Percentiles rank a stretch among this genome's conserved stretches.
phyloP scores from a whole-genome alignment of 306 rosid genomes.

The Rosa rugosa region DNA sequence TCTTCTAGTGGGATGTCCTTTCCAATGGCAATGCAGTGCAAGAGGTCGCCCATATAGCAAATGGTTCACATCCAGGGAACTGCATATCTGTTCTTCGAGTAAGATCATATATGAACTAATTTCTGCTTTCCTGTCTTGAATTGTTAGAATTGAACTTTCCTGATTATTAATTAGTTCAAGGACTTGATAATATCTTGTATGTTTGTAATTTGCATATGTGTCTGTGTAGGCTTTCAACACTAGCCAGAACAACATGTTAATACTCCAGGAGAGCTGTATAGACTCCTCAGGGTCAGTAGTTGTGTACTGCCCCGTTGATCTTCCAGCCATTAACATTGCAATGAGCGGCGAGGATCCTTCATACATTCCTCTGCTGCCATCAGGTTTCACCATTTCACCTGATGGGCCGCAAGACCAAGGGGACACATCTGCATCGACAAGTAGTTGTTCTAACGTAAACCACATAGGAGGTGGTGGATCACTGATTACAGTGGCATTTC shows the following conservation, averaged over 20 bases:
- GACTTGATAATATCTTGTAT: background rate
- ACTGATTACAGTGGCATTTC: slow-evolving; percentile 77
- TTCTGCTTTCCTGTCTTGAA: background rate
- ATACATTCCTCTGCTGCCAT: slow-evolving; percentile 74
- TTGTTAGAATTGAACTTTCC: background rate
- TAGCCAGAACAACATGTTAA: slow-evolving; percentile 86
- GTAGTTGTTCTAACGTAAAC: slow-evolving; percentile 27
- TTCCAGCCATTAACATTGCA: slow-evolving; percentile 76
- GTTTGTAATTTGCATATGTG: background rate
- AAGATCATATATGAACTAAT: slow-evolving; percentile 15
- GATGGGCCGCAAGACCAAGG: slow-evolving; percentile 53
- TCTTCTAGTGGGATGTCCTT: slow-evolving; percentile 88
- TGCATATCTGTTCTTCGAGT: slow-evolving; percentile 90
- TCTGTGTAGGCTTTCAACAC: slow-evolving; percentile 63
- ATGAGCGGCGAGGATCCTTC: slow-evolving; percentile 97
- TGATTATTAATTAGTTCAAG: background rate
- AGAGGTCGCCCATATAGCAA: slow-evolving; percentile 95
- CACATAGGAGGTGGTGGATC: slow-evolving; percentile 53
- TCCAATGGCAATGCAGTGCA: slow-evolving; percentile 77
- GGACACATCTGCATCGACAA: slow-evolving; percentile 56
- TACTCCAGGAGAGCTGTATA: slow-evolving; percentile 94
- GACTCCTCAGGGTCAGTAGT: slow-evolving; percentile 86
- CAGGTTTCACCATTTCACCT: slow-evolving; percentile 74
- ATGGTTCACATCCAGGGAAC: slow-evolving; percentile 90
- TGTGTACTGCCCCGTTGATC: slow-evolving; percentile 84